Conservation (phyloP, 2,329 filamentous ascomycete species). For the Colletotrichum tofieldiae region DNA sequence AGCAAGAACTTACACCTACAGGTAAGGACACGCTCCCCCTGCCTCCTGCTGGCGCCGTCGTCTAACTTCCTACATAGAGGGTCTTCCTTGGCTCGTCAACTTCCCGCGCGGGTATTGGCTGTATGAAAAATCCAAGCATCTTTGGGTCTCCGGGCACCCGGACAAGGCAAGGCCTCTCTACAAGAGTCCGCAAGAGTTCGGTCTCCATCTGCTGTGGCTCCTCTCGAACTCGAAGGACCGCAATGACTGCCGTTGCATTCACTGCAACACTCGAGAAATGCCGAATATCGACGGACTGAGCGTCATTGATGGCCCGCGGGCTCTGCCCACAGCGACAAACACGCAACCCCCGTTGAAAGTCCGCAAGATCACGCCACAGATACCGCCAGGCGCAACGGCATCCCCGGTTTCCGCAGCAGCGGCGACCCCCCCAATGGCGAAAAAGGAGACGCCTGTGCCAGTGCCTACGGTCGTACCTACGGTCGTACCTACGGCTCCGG, state of each 20-base stretch:
- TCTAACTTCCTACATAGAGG: slow-evolving; percentile 52
- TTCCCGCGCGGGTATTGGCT: slow-evolving; percentile 64
- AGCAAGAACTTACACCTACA: slow-evolving; percentile 60
- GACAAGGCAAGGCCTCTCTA: slow-evolving; percentile 62
- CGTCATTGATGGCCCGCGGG: slow-evolving; percentile 24
- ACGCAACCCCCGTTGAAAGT: slow-evolving; percentile 44
- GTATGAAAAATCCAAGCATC: slow-evolving; percentile 64
- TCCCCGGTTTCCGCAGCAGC: slow-evolving; percentile 29
- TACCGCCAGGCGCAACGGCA: slow-evolving; percentile 21
- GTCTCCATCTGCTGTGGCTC: slow-evolving; percentile 67
- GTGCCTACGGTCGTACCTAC: slow-evolving; percentile 23
- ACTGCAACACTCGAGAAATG: slow-evolving; percentile 58
- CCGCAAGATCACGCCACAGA: slow-evolving; percentile 36
- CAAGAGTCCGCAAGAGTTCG: slow-evolving; percentile 69
- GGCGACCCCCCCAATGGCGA: slow-evolving; percentile 12
- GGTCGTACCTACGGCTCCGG: slow-evolving; percentile 7
- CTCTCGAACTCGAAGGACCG: slow-evolving; percentile 64
- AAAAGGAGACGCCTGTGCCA: slow-evolving; percentile 40
- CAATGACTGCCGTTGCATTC: slow-evolving; percentile 66
- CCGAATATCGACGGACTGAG: slow-evolving; percentile 32
- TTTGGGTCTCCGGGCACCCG: slow-evolving; percentile 66
- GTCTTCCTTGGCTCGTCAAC: slow-evolving; percentile 61
- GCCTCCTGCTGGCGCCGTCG: neutral
- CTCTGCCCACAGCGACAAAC: slow-evolving; percentile 12
- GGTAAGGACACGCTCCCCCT: slow-evolving; percentile 2